Evolutionary conservation across 805 yeast species (phyloP).

Genomic region (Pichia paraexigua): DNA sequence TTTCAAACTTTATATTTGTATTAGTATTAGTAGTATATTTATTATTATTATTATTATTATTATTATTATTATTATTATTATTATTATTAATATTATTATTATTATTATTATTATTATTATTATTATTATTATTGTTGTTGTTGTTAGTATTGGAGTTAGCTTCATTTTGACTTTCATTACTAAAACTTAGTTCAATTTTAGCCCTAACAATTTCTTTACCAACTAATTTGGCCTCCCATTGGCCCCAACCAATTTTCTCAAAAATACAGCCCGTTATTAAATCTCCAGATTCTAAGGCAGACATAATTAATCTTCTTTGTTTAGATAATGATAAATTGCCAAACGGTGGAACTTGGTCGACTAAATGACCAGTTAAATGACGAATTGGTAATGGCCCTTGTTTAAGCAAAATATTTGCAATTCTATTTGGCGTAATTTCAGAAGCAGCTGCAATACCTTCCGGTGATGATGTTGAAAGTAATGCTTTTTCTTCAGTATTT

Average conservation of each 20-base stretch:
- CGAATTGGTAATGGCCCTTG: slow-evolving; percentile 90
- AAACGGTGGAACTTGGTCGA: slow-evolving; percentile 69
- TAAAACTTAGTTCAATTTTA: slow-evolving; percentile 13
- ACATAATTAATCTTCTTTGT: slow-evolving; percentile 84
- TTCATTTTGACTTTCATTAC: neutral
- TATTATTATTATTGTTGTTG: too few relatives aligned
- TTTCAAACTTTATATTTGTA: neutral
- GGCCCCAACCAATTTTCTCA: slow-evolving; percentile 97
- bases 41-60: too few relatives aligned
- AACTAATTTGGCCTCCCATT: slow-evolving; percentile 74
- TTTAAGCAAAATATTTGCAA: slow-evolving; percentile 56
- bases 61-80: too few relatives aligned
- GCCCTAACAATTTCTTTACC: slow-evolving; percentile 18
- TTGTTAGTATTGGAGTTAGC: neutral
- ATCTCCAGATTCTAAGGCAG: slow-evolving; percentile 74
- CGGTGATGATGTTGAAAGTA: slow-evolving; percentile 72
- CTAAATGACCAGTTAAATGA: slow-evolving; percentile 73
- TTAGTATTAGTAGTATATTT: too few relatives aligned
- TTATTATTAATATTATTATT: too few relatives aligned
- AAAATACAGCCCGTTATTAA: slow-evolving; percentile 55
- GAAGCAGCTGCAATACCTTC: slow-evolving; percentile 84
- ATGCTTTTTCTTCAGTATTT: slow-evolving; percentile 20
- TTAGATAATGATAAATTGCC: slow-evolving; percentile 75
- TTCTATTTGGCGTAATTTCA: slow-evolving; percentile 70
- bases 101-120: too few relatives aligned